Evolutionary conservation across 1,284 basidiomycete species (phyloP).

Genomic region (Microbotryum intermedium): DNA sequence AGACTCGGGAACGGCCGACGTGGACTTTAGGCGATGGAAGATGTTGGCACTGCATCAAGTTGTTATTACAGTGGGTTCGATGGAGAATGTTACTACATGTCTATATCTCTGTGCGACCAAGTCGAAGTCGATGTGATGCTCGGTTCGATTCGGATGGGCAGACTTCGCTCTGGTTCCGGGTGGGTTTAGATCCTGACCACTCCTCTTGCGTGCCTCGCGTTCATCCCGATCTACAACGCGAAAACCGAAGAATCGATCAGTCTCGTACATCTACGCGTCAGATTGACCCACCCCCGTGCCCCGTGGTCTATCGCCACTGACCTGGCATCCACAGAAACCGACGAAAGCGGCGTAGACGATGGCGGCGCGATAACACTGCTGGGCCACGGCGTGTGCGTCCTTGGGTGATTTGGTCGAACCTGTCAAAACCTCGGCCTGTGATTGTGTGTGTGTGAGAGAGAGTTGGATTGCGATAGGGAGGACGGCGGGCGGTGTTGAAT

Average conservation of each 20-base stretch:
- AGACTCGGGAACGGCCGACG: too few relatives aligned
- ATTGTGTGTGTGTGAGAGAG: background rate
- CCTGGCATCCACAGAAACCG: conserved; percentile 23
- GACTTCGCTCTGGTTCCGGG: too few relatives aligned
- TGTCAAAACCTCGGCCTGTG: conserved; percentile 21
- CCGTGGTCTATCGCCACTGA: background rate
- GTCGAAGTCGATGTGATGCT: too few relatives aligned
- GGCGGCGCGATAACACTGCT: conserved; percentile 20
- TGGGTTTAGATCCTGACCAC: conserved; percentile 18
- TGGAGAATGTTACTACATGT: too few relatives aligned
- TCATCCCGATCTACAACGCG: conserved; percentile 15
- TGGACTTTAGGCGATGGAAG: too few relatives aligned
- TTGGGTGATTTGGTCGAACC: conserved; percentile 14
- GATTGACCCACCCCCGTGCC: too few relatives aligned
- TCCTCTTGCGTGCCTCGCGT: conserved; percentile 17
- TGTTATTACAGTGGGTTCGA: too few relatives aligned
- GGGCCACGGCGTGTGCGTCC: conserved; percentile 15
- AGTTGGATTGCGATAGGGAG: background rate
- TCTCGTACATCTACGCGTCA: too few relatives aligned
- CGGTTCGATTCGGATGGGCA: too few relatives aligned
- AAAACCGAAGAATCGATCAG: too few relatives aligned
- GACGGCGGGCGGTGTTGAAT: background rate
- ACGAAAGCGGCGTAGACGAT: conserved; percentile 21
- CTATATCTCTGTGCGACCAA: too few relatives aligned
- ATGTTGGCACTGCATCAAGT: too few relatives aligned